These are phyloP conservation scores for Boletus barrowsii DNA, from an alignment of 768 basidiomycete genomes.

Conservation along the genomic window DNA sequence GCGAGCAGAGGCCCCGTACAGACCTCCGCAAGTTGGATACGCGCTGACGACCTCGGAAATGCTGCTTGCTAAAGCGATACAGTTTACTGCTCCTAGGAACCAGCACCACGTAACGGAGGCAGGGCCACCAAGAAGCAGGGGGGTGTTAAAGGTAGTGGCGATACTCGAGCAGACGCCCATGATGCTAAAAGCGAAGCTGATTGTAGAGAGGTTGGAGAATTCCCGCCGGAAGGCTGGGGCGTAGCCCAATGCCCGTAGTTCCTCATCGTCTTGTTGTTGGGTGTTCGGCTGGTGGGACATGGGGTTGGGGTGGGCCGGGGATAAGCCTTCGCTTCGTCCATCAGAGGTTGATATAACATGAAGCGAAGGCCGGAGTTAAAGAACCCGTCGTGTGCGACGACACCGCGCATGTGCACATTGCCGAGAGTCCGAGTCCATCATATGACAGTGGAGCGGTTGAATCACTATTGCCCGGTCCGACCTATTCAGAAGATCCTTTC, in stretches of 20 bases:
- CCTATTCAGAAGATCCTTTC: too few species aligned
- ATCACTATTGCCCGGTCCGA: too few species aligned
- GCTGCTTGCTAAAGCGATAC: conserved; percentile 30
- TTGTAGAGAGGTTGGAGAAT: conserved; percentile 40
- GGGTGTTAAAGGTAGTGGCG: conserved; percentile 38
- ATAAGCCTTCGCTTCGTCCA: neutral
- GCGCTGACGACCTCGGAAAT: conserved; percentile 32
- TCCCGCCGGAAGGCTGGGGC: conserved; percentile 39
- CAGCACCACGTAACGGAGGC: conserved; percentile 38
- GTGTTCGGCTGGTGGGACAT: conserved; percentile 2
- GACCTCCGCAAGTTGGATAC: conserved; percentile 29
- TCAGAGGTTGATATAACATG: neutral
- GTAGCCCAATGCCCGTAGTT: conserved; percentile 29
- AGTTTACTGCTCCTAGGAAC: conserved; percentile 28
- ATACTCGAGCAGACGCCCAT: conserved; percentile 39
- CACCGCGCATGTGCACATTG: neutral
- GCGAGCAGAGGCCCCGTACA: conserved; percentile 78
- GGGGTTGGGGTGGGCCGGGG: neutral
- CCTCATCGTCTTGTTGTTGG: conserved; percentile 16
- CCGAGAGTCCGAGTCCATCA: too few species aligned
- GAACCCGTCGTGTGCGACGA: neutral
- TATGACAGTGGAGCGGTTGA: too few species aligned
- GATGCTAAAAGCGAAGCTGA: conserved; percentile 33
- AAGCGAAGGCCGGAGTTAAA: neutral
- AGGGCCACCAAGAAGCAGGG: conserved; percentile 36